Evolutionary conservation across 495 filamentous ascomycete species (phyloP), one percentile per base, ranked within the genome.

Genomic region (Penicillium cosmopolitanum): DNA sequence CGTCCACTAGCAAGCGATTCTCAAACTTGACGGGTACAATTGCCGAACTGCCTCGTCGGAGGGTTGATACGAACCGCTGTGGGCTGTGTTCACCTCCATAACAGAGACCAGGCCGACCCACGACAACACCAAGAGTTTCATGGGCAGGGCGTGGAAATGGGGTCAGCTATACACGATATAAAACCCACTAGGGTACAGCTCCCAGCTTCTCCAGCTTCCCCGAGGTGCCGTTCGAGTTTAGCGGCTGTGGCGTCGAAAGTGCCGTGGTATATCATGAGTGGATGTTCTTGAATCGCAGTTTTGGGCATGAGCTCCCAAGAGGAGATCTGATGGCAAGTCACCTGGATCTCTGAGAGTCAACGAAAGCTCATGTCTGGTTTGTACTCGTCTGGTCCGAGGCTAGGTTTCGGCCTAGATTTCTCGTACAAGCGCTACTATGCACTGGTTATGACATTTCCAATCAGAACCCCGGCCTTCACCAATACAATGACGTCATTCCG

Each of bases 111-210:
- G 88, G 87, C 12, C 70, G 73, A 1, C 88, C 88, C 12, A 69
- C 70, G 21, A 79, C 77, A 31, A 89, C 78, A 90, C 78, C 83
- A 4, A 92, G 77, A 12, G 89, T 82, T 68, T 91, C 87, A 64
- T 91, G 87, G 2, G 82, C 79, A 1, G 82, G 47, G 73, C 82
- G 65, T 91, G 88, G 68, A 87, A 91, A 68, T 89, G 87, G 16
- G 82, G 83, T 18, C 75, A 76, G 48, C 62, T 71, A 70, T 85
- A 89, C 87, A 90, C 90, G 9, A 82, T 84, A 70, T 85, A 87
- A 8, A 81, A 81, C 73, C 87, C 87, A 89, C 55, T 86, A 81
- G n/a, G 87, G 86, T 4, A 60, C 61, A 89, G 84, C 53, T 84
- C 84, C 33, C 19, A 21, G 19, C 2, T 21, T 21, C 19, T 79